phyloP scores from a whole-genome alignment of 2,329 filamentous ascomycete genomes.

The Neoscytalidium dimidiatum region DNA sequence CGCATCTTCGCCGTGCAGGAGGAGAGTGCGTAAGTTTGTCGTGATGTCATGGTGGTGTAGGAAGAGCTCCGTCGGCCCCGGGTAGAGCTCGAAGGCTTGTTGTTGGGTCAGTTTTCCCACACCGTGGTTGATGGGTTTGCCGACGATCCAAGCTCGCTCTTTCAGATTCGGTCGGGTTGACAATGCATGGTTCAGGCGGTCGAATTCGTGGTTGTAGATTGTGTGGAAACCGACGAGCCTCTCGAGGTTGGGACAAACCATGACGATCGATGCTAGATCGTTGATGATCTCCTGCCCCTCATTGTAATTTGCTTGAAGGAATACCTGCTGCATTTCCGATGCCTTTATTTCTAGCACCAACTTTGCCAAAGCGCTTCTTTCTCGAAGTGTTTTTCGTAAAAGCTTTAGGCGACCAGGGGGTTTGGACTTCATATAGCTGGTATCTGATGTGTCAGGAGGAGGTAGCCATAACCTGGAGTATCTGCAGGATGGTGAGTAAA shows the following conservation, averaged over 20 bases:
- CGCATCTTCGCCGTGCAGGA: conserved; percentile 45
- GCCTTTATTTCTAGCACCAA: conserved; percentile 57
- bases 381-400: conserved; percentile 56
- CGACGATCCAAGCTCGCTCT: conserved; percentile 58
- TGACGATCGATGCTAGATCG: conserved; percentile 57
- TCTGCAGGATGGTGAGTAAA: conserved; percentile 30
- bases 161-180: conserved; percentile 56
- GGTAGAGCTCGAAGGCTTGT: conserved; percentile 43
- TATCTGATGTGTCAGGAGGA: conserved; percentile 41
- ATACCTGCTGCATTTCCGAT: conserved; percentile 47
- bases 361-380: conserved; percentile 52
- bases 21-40: conserved; percentile 54
- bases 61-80: conserved; percentile 51
- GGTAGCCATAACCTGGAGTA: conserved; percentile 54
- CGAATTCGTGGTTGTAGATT: conserved; percentile 56
- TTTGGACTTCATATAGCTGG: conserved; percentile 40
- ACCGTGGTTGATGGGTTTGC: conserved; percentile 1
- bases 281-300: conserved; percentile 54
- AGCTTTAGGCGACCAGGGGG: conserved; percentile 55
- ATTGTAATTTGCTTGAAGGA: conserved; percentile 37
- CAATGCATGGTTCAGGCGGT: conserved; percentile 57
- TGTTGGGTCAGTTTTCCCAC: conserved; percentile 21
- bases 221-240: conserved; percentile 55
- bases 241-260: conserved; percentile 61
- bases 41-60: conserved; percentile 56